phyloP scores from a whole-genome alignment of 1,139 yeast genomes.

The Debaryomycetaceae sp. region DNA sequence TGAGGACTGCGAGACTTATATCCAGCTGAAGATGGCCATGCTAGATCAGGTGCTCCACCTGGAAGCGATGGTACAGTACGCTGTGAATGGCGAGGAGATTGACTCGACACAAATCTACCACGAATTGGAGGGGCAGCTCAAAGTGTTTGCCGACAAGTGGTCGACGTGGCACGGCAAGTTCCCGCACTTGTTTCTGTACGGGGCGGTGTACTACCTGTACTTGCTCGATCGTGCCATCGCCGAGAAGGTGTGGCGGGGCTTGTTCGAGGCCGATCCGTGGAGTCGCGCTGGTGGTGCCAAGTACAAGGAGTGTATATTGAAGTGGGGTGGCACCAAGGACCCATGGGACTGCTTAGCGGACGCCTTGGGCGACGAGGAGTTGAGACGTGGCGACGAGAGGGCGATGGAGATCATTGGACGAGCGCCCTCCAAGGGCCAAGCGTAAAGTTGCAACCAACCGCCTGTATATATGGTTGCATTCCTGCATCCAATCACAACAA shows the following conservation, averaged over 20 bases:
- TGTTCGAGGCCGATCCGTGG: constrained; percentile 69
- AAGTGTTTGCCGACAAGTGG: constrained; percentile 55
- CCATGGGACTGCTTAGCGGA: constrained; percentile 88
- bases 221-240: constrained; percentile 92
- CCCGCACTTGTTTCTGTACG: constrained; percentile 91
- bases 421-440: constrained; percentile 8
- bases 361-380: constrained; percentile 59
- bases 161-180: constrained; percentile 93
- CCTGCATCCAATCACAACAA: no score
- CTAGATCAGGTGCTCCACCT: constrained; percentile 77
- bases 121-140: constrained; percentile 51
- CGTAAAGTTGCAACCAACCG: no score
- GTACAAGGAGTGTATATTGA: constrained; percentile 64
- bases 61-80: constrained; percentile 33
- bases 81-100: constrained; percentile 21
- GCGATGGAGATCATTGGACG: constrained; percentile 68
- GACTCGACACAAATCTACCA: constrained; percentile 63
- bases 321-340: constrained; percentile 92
- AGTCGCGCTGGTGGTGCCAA: constrained; percentile 68
- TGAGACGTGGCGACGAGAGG: constrained; percentile 61
- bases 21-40: constrained; percentile 87
- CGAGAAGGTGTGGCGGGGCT: constrained; percentile 71
- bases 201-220: constrained; percentile 91
- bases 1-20: constrained; percentile 70
- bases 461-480: no score